Conservation (phyloP, 1,284 basidiomycete genomes). For the Leccinum subrobustum region DNA sequence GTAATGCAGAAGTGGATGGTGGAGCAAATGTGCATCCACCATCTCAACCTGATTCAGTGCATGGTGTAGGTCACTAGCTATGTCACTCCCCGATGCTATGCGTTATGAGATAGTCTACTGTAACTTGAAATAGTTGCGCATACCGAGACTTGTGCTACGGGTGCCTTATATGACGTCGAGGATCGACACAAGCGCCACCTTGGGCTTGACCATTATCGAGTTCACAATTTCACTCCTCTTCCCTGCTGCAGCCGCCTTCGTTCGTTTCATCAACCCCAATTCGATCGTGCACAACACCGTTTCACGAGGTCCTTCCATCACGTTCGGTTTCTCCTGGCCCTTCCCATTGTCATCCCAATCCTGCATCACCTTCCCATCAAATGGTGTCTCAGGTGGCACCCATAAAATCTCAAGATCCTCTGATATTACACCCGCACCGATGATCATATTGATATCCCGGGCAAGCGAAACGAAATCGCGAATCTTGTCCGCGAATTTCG, state of each 20-base stretch:
- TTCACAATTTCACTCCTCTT: not conserved
- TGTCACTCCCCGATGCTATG: not conserved
- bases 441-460: slow-evolving; percentile 12
- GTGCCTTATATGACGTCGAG: slow-evolving; percentile 2
- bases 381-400: slow-evolving; percentile 4
- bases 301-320: not conserved
- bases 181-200: slow-evolving; percentile 14
- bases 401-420: slow-evolving; percentile 19
- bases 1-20: too few species aligned
- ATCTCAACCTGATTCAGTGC: too few species aligned
- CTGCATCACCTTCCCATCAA: slow-evolving; percentile 15
- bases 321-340: not conserved
- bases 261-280: slow-evolving; percentile 14
- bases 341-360: slow-evolving; percentile 13
- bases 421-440: slow-evolving; percentile 18
- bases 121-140: not conserved
- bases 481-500: slow-evolving; percentile 12
- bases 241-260: not conserved
- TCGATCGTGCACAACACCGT: slow-evolving; percentile 16
- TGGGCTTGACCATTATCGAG: slow-evolving; percentile 16
- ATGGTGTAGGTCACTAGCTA: too few species aligned
- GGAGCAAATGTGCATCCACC: too few species aligned
- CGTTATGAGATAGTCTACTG: not conserved
- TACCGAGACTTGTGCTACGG: not conserved
- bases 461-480: slow-evolving; percentile 19